Conservation (phyloP, 169 alveolate species). For the Eimeria sp. region DNA sequence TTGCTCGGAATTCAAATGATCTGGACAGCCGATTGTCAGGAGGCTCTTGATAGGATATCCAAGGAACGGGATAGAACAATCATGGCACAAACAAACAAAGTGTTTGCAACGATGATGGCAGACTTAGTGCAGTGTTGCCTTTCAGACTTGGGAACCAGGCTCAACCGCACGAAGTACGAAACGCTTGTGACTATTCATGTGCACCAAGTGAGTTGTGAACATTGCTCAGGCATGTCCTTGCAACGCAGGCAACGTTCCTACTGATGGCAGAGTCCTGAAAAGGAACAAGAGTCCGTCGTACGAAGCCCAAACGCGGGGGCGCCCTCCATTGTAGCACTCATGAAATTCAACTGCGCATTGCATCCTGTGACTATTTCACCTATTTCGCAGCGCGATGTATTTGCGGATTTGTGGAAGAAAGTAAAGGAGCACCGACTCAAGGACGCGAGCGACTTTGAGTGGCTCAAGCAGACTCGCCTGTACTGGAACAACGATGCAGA, state of each 20-base stretch:
- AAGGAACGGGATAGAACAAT: slow-evolving; percentile 90
- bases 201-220: slow-evolving; percentile 88
- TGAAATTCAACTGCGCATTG: too few relatives aligned
- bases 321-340: too few relatives aligned
- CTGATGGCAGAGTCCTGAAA: too few relatives aligned
- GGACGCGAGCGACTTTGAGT: slow-evolving; percentile 97
- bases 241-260: too few relatives aligned
- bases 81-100: slow-evolving; percentile 87
- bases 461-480: slow-evolving; percentile 97
- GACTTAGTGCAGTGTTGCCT: slow-evolving; percentile 95
- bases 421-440: slow-evolving; percentile 93
- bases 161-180: slow-evolving; percentile 96
- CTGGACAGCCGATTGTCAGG: slow-evolving; percentile 97
- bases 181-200: slow-evolving; percentile 98
- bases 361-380: too few relatives aligned
- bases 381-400: slow-evolving; percentile 94
- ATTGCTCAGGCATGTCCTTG: background rate
- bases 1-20: slow-evolving; percentile 95
- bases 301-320: background rate
- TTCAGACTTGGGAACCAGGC: slow-evolving; percentile 94
- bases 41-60: slow-evolving; percentile 94
- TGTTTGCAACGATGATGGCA: slow-evolving; percentile 92
- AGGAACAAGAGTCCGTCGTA: background rate
- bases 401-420: slow-evolving; percentile 95
- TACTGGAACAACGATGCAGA: slow-evolving; percentile 95